Base-by-base conservation (phyloP, 1,284 basidiomycete species). In the Puccinia polysora region DNA sequence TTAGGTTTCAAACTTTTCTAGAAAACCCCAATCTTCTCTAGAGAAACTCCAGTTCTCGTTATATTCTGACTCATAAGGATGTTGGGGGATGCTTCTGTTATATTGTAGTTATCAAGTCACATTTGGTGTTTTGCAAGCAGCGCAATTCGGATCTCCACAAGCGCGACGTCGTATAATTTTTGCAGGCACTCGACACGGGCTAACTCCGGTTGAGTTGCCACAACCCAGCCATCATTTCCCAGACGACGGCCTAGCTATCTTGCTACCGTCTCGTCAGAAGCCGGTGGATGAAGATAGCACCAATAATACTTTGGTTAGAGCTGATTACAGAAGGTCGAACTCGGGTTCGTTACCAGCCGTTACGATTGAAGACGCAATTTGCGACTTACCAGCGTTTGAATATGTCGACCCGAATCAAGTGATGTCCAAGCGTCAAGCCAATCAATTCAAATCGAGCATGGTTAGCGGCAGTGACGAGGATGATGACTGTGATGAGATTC, bases 121-220 rank as follows among this genome's bases (percentile, higher is more conserved):
- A 23, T 58, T 68, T 55, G 65, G 53, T 45, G 65, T 68, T 1
- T 36, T 68, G 28, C 65, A 68, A 49, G 65, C 65, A 5, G 65
- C 65, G 2, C 65, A 68, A 30, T 68, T 28, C 28, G 65, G 65
- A 32, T 30, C 65, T 23, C 65, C 65, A 4, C 65, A 68, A 50
- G 55, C 53, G n/a, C 53, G 65, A 30, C 38, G 65, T 6, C 36
- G 65, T n/a, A 47, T 68, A 1, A 68, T 68, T 5, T 55, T 68
- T 68, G 25, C 38, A 34, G 65, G 49, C 6, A 43, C 50, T 36
- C 38, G 20, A 5, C 38, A 53, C 28, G 55, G 52, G 14, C 30
- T 32, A 1, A 59, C 65, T 30, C 4, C 52, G 2, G 23, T 55
- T 6, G 49, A 45, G 23, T 20, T 59, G 20, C 65, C 65, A 5